Evolutionary conservation across 306 rosid genomes (phyloP).

Genomic region (Cucurbita maxima): DNA sequence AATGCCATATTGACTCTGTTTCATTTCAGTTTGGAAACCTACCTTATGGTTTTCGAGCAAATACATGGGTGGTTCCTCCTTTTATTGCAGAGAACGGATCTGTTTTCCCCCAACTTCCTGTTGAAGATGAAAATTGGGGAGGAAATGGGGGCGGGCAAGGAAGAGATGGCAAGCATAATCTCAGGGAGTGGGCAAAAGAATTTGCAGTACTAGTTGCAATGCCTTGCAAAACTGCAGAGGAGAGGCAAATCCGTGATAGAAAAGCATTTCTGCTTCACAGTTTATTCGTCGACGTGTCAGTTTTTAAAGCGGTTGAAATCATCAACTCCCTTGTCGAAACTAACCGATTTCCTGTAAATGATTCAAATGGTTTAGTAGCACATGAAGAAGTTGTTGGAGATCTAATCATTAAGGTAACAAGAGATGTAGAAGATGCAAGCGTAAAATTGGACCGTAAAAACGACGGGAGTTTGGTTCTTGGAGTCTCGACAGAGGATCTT

Average conservation of each 20-base stretch:
- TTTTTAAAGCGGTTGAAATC: constrained; percentile 61
- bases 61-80: constrained; percentile 98
- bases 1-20: background rate
- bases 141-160: constrained; percentile 96
- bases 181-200: constrained; percentile 75
- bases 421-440: constrained; percentile 74
- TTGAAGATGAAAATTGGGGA: constrained; percentile 86
- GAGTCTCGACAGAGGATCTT: constrained; percentile 49
- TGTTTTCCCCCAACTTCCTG: constrained; percentile 56
- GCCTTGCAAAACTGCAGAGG: constrained; percentile 85
- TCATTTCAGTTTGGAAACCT: constrained; percentile 90
- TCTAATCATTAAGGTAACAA: constrained; percentile 52
- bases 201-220: constrained; percentile 74
- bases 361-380: constrained; percentile 18
- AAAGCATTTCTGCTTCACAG: constrained; percentile 93
- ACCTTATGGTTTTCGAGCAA: constrained; percentile 91
- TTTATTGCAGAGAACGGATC: constrained; percentile 67
- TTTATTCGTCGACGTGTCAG: constrained; percentile 79
- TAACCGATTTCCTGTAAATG: constrained; percentile 18
- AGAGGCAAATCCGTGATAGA: constrained; percentile 85
- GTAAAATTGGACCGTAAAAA: constrained; percentile 66
- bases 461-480: constrained; percentile 74
- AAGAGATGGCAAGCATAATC: constrained; percentile 53
- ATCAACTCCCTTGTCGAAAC: constrained; percentile 39
- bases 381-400: constrained; percentile 65